Evolutionary conservation across 768 basidiomycete genomes (phyloP), one percentile per base, ranked within the genome.

Genomic region (Rossbeevera mucosa): DNA sequence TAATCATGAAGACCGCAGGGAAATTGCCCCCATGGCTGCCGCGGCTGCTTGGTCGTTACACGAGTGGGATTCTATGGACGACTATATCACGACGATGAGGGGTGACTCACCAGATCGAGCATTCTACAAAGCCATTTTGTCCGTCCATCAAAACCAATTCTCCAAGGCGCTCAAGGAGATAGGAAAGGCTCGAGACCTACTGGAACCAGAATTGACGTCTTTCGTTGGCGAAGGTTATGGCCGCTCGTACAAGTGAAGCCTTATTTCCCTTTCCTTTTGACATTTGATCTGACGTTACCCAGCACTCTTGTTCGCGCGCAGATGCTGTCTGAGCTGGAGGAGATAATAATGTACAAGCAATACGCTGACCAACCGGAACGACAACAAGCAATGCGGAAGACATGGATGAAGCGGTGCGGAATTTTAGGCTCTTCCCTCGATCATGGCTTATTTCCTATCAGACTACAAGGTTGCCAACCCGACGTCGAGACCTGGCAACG

Each of bases 401-500:
- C 95, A 0, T 99, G 96, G 96, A 92, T 95, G 84, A 94, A 93
- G 65, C 80, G 95, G 92, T 91, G 53, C 57, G 75, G 12, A 5
- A 8, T 2, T 29, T 28, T 7, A n/a, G 18, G 5, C 6, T 25
- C 44, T 22, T 25, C 31, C 40, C 41, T 38, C 29, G 1, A 25
- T 6, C 22, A 14, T 47, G 18, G 50, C 44, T 51, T 40, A 49
- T 24, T 45, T 51, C 5, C 25, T 14, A 54, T 24, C 55, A 94
- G 94, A 53, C 71, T 99, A 36, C 87, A 91, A 73, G 96, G 94
- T 2, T 97, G 94, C 70, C 94, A 98, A 64, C 91, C 92, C 21
- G 96, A 98, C 62, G 95, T 98, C 29, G 96, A 99, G 70, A 93
- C 96, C 5, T 99, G 96, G 96, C 96, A 98, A 67, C 84, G 95